phyloP scores from a whole-genome alignment of 345 rosid genomes.

The Dimocarpus longan region DNA sequence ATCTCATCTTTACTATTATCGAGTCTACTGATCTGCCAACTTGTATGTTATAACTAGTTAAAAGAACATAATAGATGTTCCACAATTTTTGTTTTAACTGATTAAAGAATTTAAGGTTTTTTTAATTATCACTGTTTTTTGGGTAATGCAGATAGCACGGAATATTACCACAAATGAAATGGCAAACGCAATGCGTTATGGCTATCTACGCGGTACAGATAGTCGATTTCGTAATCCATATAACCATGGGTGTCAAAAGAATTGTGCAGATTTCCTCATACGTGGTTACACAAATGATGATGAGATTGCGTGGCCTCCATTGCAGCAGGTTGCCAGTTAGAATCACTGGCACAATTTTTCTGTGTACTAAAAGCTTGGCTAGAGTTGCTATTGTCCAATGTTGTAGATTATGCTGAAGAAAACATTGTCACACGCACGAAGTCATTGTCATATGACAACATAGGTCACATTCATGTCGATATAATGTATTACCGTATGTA shows the following conservation, averaged over 20 bases:
- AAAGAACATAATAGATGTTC: background rate
- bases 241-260: constrained; percentile 86
- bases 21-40: background rate
- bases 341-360: background rate
- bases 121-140: background rate
- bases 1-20: background rate
- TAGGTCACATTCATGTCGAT: background rate
- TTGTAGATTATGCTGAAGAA: background rate
- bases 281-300: constrained; percentile 73
- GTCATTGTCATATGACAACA: background rate
- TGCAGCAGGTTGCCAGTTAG: constrained; percentile 53
- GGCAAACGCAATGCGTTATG: constrained; percentile 70
- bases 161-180: constrained; percentile 90
- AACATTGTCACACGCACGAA: background rate
- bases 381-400: background rate
- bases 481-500: background rate
- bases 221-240: constrained; percentile 91
- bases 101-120: background rate
- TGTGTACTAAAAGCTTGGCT: background rate
- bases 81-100: background rate
- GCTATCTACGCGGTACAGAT: constrained; percentile 74
- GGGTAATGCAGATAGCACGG: constrained; percentile 66
- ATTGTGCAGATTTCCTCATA: constrained; percentile 78
- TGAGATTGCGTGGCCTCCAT: constrained; percentile 71
- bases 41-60: background rate